Conservation (phyloP, 495 filamentous ascomycete species). For the Darksidea phi region DNA sequence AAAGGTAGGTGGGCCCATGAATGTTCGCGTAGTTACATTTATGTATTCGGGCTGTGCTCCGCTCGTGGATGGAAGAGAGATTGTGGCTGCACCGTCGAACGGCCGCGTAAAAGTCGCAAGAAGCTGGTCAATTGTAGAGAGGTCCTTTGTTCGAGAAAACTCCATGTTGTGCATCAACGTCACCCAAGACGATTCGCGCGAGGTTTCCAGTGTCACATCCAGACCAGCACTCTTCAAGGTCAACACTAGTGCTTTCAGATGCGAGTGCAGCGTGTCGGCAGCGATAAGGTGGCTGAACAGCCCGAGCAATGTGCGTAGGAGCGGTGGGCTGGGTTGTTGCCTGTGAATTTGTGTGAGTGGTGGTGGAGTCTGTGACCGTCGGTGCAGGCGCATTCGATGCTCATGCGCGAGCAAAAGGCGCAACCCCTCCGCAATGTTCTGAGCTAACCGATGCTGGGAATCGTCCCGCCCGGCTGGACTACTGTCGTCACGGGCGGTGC, state of each 20-base stretch:
- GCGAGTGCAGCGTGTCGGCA: constrained; percentile 45
- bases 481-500: constrained; percentile 58
- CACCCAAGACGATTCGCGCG: constrained; percentile 17
- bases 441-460: constrained; percentile 45
- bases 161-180: constrained; percentile 8
- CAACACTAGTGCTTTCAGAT: constrained; percentile 43
- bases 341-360: constrained; percentile 51
- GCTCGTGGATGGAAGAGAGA: constrained; percentile 26
- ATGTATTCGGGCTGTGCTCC: constrained; percentile 40
- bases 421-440: constrained; percentile 58
- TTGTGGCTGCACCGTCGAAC: constrained; percentile 40
- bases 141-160: constrained; percentile 6
- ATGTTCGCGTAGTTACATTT: constrained; percentile 50
- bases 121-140: constrained; percentile 24
- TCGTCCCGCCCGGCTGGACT: constrained; percentile 21
- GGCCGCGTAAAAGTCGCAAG: constrained; percentile 14
- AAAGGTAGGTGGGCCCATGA: constrained; percentile 45
- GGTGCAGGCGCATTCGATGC: constrained; percentile 65
- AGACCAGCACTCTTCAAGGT: constrained; percentile 49
- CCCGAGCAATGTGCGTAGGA: constrained; percentile 66
- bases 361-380: constrained; percentile 60
- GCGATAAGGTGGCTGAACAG: constrained; percentile 60
- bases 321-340: constrained; percentile 52
- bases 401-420: constrained; percentile 70
- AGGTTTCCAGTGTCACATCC: background rate